Evolutionary conservation across 2,329 filamentous ascomycete genomes (phyloP).

Genomic region (Alternaria sp.): DNA sequence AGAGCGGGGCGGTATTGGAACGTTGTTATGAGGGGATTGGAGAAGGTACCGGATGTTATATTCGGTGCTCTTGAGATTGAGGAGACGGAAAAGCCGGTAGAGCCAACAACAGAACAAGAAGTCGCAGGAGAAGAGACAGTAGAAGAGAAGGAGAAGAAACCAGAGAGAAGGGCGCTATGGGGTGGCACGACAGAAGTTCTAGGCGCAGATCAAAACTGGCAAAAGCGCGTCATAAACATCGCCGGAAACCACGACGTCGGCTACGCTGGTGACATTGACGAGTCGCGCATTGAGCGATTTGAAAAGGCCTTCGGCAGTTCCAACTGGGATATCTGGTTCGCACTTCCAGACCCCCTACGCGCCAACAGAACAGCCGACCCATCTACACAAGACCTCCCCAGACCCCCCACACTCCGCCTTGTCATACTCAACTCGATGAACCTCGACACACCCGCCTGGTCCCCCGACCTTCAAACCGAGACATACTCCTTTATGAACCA

Average conservation of each 20-base stretch:
- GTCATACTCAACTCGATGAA: conserved; percentile 93
- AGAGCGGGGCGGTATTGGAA: conserved; percentile 81
- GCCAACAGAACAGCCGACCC: conserved; percentile 8
- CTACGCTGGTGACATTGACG: conserved; percentile 88
- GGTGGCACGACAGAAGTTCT: conserved; percentile 50
- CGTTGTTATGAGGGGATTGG: conserved; percentile 74
- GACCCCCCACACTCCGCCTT: conserved; percentile 76
- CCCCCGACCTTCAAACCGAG: conserved; percentile 71
- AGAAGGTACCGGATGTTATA: conserved; percentile 63
- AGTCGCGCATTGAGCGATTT: conserved; percentile 79
- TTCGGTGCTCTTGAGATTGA: conserved; percentile 23
- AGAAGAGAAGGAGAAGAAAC: conserved; percentile 17
- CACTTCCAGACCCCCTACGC: conserved; percentile 35
- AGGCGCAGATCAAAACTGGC: conserved; percentile 67
- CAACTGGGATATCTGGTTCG: conserved; percentile 86
- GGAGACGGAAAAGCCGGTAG: not conserved
- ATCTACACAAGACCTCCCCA: not conserved
- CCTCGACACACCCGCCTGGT: conserved; percentile 81
- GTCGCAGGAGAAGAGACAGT: conserved; percentile 30
- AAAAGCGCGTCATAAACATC: conserved; percentile 82
- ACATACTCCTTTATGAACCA: conserved; percentile 81
- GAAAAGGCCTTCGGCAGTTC: conserved; percentile 84
- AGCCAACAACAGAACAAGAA: conserved; percentile 20
- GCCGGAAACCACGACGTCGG: conserved; percentile 97
- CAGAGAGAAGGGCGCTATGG: conserved; percentile 31